Percentiles rank a stretch among this genome's conserved stretches.
Evolutionary conservation across 2,329 filamentous ascomycete genomes (phyloP).

Genomic region (Arthrobotrys iridis): DNA sequence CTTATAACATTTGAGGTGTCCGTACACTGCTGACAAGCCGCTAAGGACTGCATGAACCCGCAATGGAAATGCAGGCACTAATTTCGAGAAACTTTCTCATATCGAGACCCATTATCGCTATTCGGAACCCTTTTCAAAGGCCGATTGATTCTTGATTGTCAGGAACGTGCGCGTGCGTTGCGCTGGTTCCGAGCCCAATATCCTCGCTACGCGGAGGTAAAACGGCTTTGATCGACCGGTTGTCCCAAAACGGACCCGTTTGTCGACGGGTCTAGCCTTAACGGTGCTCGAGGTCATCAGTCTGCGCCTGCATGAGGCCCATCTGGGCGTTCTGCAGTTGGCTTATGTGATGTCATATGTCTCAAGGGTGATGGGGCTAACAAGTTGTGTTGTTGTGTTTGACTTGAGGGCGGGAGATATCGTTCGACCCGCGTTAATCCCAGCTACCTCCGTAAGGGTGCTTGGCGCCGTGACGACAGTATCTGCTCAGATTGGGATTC

Average conservation of each 20-base stretch:
- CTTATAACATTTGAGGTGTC: no score
- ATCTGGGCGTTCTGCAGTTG: not conserved
- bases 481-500: no score
- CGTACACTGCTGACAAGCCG: not conserved
- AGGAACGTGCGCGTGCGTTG: no score
- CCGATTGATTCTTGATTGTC: not conserved
- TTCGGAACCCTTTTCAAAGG: not conserved
- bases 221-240: not conserved
- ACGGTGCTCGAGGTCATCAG: conserved; percentile 11
- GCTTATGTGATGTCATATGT: conserved; percentile 7
- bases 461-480: no score
- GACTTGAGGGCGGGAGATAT: not conserved
- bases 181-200: not conserved
- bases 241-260: not conserved
- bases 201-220: not conserved
- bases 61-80: not conserved
- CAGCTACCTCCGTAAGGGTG: not conserved
- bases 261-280: not conserved
- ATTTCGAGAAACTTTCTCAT: not conserved
- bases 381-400: conserved; percentile 4
- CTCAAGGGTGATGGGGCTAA: not conserved
- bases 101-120: not conserved
- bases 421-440: not conserved
- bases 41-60: not conserved
- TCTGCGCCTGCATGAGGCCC: not conserved